phyloP scores from a whole-genome alignment of 2,329 filamentous ascomycete species.

The Thermothelomyces thermophilus region DNA sequence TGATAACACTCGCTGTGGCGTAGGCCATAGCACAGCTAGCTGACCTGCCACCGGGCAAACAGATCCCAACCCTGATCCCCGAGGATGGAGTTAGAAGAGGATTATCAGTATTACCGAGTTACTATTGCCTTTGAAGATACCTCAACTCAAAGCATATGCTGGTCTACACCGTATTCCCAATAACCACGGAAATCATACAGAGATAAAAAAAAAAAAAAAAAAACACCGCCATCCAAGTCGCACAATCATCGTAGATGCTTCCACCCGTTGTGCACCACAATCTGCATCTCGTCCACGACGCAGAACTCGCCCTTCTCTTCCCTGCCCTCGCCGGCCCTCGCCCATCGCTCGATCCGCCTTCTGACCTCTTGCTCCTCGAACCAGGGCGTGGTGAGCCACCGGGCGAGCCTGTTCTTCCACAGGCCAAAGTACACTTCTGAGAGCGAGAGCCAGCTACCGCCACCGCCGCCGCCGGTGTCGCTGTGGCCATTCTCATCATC shows the following conservation, averaged over 20 bases:
- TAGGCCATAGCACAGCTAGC: too few relatives aligned
- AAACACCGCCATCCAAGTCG: neutral
- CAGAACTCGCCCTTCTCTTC: slow-evolving; percentile 42
- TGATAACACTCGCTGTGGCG: too few relatives aligned
- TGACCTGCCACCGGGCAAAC: too few relatives aligned
- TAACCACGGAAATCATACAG: neutral
- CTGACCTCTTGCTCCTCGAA: slow-evolving; percentile 33
- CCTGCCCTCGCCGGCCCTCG: slow-evolving; percentile 29
- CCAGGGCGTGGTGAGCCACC: slow-evolving; percentile 21
- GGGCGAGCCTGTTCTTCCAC: slow-evolving; percentile 52
- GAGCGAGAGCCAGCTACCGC: slow-evolving; percentile 41
- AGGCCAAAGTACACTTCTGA: slow-evolving; percentile 44
- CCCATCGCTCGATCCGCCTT: slow-evolving; percentile 37
- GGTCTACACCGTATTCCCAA: neutral
- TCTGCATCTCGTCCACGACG: slow-evolving; percentile 54
- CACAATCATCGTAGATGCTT: slow-evolving; percentile 44
- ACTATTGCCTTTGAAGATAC: too few relatives aligned
- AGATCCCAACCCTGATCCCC: too few relatives aligned
- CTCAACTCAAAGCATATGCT: too few relatives aligned
- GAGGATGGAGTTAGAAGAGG: too few relatives aligned
- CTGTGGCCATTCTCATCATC: neutral
- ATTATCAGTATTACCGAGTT: too few relatives aligned
- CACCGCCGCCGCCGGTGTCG: slow-evolving; percentile 14
- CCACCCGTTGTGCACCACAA: slow-evolving; percentile 53
- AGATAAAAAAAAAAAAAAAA: neutral